Percentiles rank a stretch among this genome's conserved stretches.
phyloP scores from a whole-genome alignment of 768 basidiomycete genomes.

The Gelatoporia subvermispora region DNA sequence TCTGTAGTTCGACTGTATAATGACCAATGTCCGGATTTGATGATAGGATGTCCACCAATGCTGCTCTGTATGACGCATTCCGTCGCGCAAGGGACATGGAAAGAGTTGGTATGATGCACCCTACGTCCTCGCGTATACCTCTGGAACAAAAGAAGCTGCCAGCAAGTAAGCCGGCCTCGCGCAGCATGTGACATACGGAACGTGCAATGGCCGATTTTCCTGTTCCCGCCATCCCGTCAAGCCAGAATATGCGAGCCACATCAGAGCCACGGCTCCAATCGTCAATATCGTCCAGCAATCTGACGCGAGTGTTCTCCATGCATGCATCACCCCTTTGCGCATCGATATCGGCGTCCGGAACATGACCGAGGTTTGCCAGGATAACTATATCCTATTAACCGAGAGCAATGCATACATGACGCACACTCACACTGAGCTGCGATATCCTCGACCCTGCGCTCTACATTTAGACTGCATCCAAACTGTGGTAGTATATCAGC shows the following conservation, averaged over 20 bases:
- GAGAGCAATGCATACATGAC: too few relatives aligned
- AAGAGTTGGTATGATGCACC: constrained; percentile 20
- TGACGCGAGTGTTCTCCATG: neutral
- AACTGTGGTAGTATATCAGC: too few relatives aligned
- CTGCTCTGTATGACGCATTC: constrained; percentile 20
- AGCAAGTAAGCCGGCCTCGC: constrained; percentile 20
- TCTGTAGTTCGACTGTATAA: too few relatives aligned
- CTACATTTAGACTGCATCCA: too few relatives aligned
- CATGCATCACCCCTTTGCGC: too few relatives aligned
- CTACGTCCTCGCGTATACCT: constrained; percentile 2
- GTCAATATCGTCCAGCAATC: neutral
- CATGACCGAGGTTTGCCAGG: too few relatives aligned
- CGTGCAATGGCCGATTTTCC: constrained; percentile 36
- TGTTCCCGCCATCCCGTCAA: constrained; percentile 27
- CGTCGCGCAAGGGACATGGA: constrained; percentile 1
- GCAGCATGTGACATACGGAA: constrained; percentile 23
- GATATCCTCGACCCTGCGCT: too few relatives aligned
- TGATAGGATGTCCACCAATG: constrained; percentile 9
- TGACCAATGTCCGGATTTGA: constrained; percentile 4
- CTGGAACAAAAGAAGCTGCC: constrained; percentile 30
- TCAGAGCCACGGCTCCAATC: neutral
- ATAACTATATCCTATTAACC: too few relatives aligned
- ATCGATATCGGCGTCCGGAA: too few relatives aligned
- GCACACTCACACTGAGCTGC: too few relatives aligned
- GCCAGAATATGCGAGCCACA: neutral